Conservation (phyloP, 1,284 basidiomycete species). For the Ceratobasidium sp. region DNA sequence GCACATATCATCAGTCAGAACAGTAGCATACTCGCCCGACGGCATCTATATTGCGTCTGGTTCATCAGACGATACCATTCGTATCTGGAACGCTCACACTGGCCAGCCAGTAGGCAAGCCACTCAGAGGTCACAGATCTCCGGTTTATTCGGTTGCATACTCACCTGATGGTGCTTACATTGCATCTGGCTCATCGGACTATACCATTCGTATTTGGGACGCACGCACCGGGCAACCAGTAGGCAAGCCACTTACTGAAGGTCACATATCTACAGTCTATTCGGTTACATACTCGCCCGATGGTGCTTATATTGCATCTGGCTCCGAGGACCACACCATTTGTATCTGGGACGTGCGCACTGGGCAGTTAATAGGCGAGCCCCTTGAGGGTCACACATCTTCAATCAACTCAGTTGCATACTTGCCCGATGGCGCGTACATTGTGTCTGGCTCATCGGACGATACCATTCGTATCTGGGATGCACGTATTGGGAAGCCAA, state of each 20-base stretch:
- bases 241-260: not conserved
- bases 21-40: slow-evolving; percentile 33
- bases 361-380: not conserved
- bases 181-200: slow-evolving; percentile 11
- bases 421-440: too few species aligned
- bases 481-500: too few species aligned
- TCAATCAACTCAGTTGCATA: not conserved
- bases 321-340: not conserved
- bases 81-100: slow-evolving; percentile 36
- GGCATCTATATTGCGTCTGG: slow-evolving; percentile 27
- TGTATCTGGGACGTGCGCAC: not conserved
- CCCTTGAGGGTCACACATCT: not conserved
- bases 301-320: slow-evolving; percentile 2
- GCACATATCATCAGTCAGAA: not conserved
- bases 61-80: slow-evolving; percentile 17
- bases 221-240: not conserved
- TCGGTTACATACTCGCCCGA: slow-evolving; percentile 20
- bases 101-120: not conserved
- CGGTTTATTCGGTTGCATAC: slow-evolving; percentile 18
- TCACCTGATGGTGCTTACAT: slow-evolving; percentile 33
- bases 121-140: not conserved
- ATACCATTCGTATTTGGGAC: slow-evolving; percentile 38
- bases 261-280: not conserved
- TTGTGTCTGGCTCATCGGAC: too few species aligned
- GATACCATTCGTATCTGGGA: too few species aligned